Conservation (phyloP, 352 stramenopile species). For the Paralagenidium karlingii region DNA sequence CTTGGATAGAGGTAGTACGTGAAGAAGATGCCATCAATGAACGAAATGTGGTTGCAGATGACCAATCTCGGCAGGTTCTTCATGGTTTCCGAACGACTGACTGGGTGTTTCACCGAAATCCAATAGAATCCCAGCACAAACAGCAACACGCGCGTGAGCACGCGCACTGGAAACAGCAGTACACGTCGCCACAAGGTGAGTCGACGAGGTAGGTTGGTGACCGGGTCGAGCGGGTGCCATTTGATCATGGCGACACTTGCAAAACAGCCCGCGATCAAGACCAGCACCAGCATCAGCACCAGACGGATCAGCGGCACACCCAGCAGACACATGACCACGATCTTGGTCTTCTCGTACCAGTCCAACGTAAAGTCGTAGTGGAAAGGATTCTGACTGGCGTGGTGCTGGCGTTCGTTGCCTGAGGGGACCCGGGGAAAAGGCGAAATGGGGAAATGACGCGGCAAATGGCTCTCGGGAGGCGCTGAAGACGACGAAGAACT, state of each 20-base stretch:
- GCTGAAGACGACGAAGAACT: too few relatives aligned
- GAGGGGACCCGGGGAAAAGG: too few relatives aligned
- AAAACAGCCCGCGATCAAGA: constrained; percentile 20
- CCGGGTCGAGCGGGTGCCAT: constrained; percentile 25
- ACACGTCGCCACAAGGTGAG: constrained; percentile 39
- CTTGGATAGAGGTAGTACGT: constrained; percentile 28
- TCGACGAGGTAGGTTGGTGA: constrained; percentile 15
- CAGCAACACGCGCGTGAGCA: constrained; percentile 29
- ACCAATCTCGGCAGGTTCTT: constrained; percentile 25
- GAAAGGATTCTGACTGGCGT: constrained; percentile 61
- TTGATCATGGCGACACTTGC: constrained; percentile 34
- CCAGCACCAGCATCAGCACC: constrained; percentile 18
- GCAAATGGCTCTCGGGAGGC: too few relatives aligned
- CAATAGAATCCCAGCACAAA: constrained; percentile 60
- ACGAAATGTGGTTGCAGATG: constrained; percentile 58
- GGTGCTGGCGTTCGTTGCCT: too few relatives aligned
- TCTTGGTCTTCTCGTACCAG: constrained; percentile 47
- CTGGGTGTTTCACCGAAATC: constrained; percentile 28
- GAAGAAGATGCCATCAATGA: constrained; percentile 54
- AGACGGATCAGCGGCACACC: constrained; percentile 43
- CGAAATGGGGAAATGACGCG: too few relatives aligned
- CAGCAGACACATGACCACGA: constrained; percentile 30
- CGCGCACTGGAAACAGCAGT: constrained; percentile 19
- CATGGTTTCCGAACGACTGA: constrained; percentile 8
- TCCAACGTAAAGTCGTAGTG: constrained; percentile 37